Conservation (phyloP, 2,329 filamentous ascomycete species). For the Magnaporthales sp. region DNA sequence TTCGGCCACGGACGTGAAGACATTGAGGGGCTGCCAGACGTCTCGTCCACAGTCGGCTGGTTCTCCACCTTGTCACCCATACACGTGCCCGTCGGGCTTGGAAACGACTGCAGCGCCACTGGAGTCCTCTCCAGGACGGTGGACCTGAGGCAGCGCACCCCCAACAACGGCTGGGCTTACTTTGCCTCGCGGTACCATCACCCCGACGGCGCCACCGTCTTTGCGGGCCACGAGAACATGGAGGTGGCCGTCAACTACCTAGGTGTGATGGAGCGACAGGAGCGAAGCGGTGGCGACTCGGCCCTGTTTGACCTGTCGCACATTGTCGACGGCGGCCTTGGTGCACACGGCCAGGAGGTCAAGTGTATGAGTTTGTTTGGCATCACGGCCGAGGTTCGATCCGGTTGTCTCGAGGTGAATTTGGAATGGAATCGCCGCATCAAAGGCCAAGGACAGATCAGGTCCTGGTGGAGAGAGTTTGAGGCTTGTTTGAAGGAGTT, state of each 20-base stretch:
- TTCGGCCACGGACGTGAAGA: constrained; percentile 38
- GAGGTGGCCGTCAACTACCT: constrained; percentile 1
- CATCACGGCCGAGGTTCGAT: neutral
- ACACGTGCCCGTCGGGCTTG: constrained; percentile 11
- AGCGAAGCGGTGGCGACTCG: neutral
- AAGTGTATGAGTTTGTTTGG: neutral
- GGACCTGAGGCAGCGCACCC: neutral
- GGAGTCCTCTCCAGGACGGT: neutral
- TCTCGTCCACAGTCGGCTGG: constrained; percentile 50
- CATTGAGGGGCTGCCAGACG: constrained; percentile 35
- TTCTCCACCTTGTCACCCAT: constrained; percentile 49
- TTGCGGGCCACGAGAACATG: neutral
- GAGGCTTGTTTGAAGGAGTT: neutral
- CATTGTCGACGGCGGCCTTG: neutral
- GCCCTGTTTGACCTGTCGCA: neutral
- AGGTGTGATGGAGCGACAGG: neutral
- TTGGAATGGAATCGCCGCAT: neutral
- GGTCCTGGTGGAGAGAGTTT: neutral
- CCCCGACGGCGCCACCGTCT: neutral
- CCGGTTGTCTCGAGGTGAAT: neutral
- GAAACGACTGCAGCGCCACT: neutral
- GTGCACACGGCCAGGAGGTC: neutral
- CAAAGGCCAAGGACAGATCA: neutral
- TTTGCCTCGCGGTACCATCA: constrained; percentile 1
- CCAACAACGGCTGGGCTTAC: neutral